Evolutionary conservation across 768 basidiomycete species (phyloP).

Genomic region (Kondoa subrosea): DNA sequence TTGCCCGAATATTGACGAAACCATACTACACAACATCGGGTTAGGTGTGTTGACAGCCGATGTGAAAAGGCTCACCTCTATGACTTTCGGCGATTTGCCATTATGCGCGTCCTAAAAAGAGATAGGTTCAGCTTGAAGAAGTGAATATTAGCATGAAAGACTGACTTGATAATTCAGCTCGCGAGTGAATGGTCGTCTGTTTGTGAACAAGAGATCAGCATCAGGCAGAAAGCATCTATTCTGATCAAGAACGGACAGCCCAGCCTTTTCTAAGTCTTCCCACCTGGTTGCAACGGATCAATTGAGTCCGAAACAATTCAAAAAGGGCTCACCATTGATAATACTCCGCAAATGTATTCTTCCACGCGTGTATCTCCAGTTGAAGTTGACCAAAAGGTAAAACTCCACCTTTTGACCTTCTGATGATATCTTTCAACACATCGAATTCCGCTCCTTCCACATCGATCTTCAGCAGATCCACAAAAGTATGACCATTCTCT

Average conservation of each 20-base stretch:
- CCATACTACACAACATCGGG: background rate
- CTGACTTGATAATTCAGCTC: slow-evolving; percentile 4
- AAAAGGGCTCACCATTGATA: background rate
- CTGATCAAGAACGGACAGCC: background rate
- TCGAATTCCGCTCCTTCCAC: slow-evolving; percentile 7
- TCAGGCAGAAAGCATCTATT: background rate
- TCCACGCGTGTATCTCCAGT: slow-evolving; percentile 3
- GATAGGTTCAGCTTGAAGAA: background rate
- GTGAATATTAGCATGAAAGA: background rate
- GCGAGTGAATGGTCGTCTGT: background rate
- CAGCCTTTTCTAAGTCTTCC: slow-evolving; percentile 2
- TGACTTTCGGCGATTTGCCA: background rate
- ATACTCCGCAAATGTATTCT: background rate
- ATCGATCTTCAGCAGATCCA: slow-evolving; percentile 6
- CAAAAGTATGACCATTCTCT: background rate
- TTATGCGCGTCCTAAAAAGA: background rate
- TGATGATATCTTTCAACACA: background rate
- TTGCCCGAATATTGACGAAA: background rate
- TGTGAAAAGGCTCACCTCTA: background rate
- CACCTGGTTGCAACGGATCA: too few species aligned
- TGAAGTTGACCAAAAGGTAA: slow-evolving; percentile 5
- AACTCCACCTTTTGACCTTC: background rate
- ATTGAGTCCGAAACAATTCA: background rate
- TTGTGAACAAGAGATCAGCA: background rate
- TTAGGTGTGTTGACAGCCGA: background rate